Evolutionary conservation across 352 stramenopile species (phyloP).

Genomic region (Globisporangium viniferum): DNA sequence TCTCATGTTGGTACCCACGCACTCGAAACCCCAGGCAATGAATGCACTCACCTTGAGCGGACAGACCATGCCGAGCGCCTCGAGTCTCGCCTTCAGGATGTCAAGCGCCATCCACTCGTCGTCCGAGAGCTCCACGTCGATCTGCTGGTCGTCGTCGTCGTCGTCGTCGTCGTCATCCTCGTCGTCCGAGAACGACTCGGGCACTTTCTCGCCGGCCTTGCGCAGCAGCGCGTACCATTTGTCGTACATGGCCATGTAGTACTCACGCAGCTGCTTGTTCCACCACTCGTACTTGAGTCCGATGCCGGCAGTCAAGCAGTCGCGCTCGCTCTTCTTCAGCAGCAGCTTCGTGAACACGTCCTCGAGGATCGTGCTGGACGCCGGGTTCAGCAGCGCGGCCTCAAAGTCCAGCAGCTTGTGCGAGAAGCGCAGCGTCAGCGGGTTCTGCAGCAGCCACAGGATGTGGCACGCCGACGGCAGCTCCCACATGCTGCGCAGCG

Average conservation of each 20-base stretch:
- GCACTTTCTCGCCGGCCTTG: conserved; percentile 67
- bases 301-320: conserved; percentile 67
- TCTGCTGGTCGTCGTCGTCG: conserved; percentile 31
- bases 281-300: conserved; percentile 88
- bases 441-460: conserved; percentile 79
- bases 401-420: conserved; percentile 84
- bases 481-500: conserved; percentile 67
- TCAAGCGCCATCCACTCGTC: conserved; percentile 74
- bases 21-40: not conserved
- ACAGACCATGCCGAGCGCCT: conserved; percentile 47
- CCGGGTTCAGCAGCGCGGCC: conserved; percentile 66
- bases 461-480: conserved; percentile 79
- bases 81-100: conserved; percentile 53
- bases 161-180: conserved; percentile 43
- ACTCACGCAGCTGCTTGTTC: conserved; percentile 83
- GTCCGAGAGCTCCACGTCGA: conserved; percentile 76
- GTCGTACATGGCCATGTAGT: conserved; percentile 81
- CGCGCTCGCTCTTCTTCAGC: conserved; percentile 79
- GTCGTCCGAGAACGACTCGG: conserved; percentile 60
- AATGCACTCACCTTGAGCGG: conserved; percentile 41
- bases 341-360: conserved; percentile 86
- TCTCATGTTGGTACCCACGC: not conserved
- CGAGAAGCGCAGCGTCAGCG: conserved; percentile 73
- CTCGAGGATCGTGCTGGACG: conserved; percentile 68
- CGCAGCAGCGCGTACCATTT: conserved; percentile 77